Conservation (phyloP, 2,329 filamentous ascomycete genomes). For the Thielaviopsis euricoi region DNA sequence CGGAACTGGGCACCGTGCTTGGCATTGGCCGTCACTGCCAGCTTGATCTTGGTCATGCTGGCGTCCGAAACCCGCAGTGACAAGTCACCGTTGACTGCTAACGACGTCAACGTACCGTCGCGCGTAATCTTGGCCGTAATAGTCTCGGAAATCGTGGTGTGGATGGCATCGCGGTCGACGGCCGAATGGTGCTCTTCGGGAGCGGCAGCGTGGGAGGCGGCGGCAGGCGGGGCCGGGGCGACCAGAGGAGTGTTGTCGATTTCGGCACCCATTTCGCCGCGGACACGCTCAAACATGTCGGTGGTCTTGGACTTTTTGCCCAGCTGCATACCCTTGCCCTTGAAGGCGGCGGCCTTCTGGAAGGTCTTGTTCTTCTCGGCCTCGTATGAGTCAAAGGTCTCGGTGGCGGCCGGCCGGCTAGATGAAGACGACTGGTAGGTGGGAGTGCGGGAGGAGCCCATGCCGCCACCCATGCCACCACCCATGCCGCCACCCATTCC, state of each 20-base stretch:
- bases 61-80: conserved; percentile 81
- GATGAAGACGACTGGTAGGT: conserved; percentile 50
- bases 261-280: conserved; percentile 77
- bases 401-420: conserved; percentile 43
- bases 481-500: conserved; percentile 3
- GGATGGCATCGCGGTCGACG: conserved; percentile 67
- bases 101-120: conserved; percentile 72
- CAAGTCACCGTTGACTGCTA: conserved; percentile 82
- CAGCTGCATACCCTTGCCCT: conserved; percentile 97
- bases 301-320: conserved; percentile 98
- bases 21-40: conserved; percentile 59
- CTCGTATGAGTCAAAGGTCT: conserved; percentile 87
- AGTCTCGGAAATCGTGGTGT: conserved; percentile 75
- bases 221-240: conserved; percentile 31
- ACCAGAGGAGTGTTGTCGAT: conserved; percentile 64
- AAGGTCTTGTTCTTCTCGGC: conserved; percentile 91
- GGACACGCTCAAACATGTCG: conserved; percentile 92
- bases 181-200: conserved; percentile 43
- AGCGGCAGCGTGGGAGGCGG: conserved; percentile 29
- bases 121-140: conserved; percentile 78
- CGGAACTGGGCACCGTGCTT: conserved; percentile 81
- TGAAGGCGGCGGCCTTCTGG: conserved; percentile 57
- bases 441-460: conserved; percentile 49
- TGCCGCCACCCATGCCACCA: conserved; percentile 3
- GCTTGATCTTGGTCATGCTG: conserved; percentile 78